Base-by-base conservation (phyloP, 2,329 filamentous ascomycete genomes). In the Neonectria punicea region DNA sequence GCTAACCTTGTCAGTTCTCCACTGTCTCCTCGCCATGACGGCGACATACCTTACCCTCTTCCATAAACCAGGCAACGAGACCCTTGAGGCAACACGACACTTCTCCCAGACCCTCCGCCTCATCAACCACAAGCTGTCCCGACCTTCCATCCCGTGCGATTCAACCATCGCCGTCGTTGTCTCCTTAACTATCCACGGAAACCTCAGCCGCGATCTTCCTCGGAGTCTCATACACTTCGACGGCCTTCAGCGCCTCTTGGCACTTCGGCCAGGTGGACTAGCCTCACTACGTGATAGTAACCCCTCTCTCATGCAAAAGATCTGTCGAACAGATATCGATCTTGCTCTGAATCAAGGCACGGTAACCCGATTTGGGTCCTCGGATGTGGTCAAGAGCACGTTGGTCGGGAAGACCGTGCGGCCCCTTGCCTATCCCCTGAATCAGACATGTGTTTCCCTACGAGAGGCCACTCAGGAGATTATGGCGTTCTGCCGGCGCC, bases 1-100 rank as follows among this genome's bases (percentile, higher is more conserved):
- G 13, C 43, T 36, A 28, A 59, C 36, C 7, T 20, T 11, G 14
- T 25, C 4, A 72, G 70, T 71, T 10, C 46, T 72, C 10, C 70
- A 72, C 44, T 72, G 68, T 39, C 57, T 72, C 4, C 68, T 72
- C 16, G 70, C 66, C 0, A 72, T 72, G 70, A 55, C 61, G 11
- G 64, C 68, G 39, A 70, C 70, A 2, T 69, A 67, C 14, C 58
- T 70, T 14, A 61, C 61, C 16, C 39, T 72, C 50, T 63, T 72
- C 32, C 49, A 61, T 20, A 67, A 61, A 36, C 43, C 62, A 13
- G 65, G 59, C 20, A 51, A 61, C 7, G 70, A 72, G 61, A 66
- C 68, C n/a, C 59, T 70, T 5, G 70, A 72, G 30, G 69, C 70
- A 18, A 72, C 66, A 1, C 58, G 61, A 0, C 70, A 70, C 39